Evolutionary conservation across 345 rosid species (phyloP).

Genomic region (Ailanthus altissimus): DNA sequence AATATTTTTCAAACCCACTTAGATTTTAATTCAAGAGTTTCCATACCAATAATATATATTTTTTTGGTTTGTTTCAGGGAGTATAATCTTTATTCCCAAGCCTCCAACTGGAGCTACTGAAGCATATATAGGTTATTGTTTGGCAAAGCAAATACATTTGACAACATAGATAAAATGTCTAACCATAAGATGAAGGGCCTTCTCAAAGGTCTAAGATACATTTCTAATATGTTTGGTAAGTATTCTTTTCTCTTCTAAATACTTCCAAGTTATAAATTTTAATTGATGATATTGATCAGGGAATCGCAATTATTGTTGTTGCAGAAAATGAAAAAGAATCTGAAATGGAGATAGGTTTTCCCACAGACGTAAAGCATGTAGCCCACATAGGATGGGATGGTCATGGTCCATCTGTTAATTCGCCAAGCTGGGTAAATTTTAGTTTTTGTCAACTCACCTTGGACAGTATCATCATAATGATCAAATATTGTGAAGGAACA

Average conservation of each 20-base stretch:
- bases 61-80: constrained; percentile 15
- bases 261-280: neutral
- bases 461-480: too few relatives aligned
- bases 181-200: constrained; percentile 82
- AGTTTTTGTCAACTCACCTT: neutral
- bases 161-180: constrained; percentile 31
- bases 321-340: constrained; percentile 74
- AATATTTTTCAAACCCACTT: neutral
- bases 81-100: neutral
- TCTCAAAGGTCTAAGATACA: constrained; percentile 70
- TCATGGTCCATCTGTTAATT: constrained; percentile 54
- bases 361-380: constrained; percentile 93
- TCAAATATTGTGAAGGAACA: neutral
- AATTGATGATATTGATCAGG: neutral
- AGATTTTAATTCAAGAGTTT: neutral
- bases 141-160: neutral
- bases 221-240: constrained; percentile 76
- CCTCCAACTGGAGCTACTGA: neutral
- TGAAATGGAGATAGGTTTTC: constrained; percentile 79
- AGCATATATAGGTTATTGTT: neutral
- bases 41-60: neutral
- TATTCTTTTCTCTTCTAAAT: neutral
- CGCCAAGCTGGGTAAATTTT: constrained; percentile 62
- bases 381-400: constrained; percentile 96
- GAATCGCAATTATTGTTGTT: constrained; percentile 9